These are phyloP conservation scores for Verticillium nubilum DNA, from an alignment of 2,329 filamentous ascomycete species.

Conservation along the genomic window DNA sequence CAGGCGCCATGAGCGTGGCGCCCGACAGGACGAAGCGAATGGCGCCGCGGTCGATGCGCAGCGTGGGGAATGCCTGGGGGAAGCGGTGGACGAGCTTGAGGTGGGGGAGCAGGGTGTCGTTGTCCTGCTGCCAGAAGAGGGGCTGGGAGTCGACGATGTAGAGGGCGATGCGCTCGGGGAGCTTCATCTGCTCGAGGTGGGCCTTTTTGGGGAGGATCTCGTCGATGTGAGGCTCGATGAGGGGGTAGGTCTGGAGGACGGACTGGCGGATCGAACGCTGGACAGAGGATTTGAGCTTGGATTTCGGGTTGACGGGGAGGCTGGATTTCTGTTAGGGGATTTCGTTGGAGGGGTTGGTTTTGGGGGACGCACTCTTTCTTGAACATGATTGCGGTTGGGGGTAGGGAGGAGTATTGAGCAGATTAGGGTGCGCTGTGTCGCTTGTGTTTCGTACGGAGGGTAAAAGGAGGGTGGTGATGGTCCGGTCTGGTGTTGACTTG, in stretches of 20 bases:
- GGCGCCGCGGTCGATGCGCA: constrained; percentile 90
- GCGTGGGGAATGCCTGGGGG: constrained; percentile 73
- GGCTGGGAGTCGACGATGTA: constrained; percentile 76
- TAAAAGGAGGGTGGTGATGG: neutral
- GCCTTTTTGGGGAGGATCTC: constrained; percentile 93
- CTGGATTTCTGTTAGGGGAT: constrained; percentile 34
- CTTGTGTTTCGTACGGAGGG: neutral
- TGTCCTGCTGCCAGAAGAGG: constrained; percentile 84
- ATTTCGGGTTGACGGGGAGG: constrained; percentile 72
- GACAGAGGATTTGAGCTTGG: constrained; percentile 95
- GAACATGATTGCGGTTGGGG: constrained; percentile 61
- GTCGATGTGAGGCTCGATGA: constrained; percentile 83
- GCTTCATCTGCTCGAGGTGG: constrained; percentile 83
- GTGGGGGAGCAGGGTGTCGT: constrained; percentile 77
- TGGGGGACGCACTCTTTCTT: constrained; percentile 72
- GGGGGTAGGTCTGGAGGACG: constrained; percentile 78
- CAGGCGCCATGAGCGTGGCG: constrained; percentile 93
- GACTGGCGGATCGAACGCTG: constrained; percentile 82
- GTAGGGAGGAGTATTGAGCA: neutral
- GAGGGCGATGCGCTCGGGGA: constrained; percentile 83
- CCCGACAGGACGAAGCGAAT: constrained; percentile 95
- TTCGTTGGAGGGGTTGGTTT: neutral
- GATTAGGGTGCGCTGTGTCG: neutral
- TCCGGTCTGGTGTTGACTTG: constrained; percentile 4
- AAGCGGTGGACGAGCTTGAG: constrained; percentile 86